Base-by-base conservation (phyloP, 495 filamentous ascomycete genomes). In the Neurospora sp. region DNA sequence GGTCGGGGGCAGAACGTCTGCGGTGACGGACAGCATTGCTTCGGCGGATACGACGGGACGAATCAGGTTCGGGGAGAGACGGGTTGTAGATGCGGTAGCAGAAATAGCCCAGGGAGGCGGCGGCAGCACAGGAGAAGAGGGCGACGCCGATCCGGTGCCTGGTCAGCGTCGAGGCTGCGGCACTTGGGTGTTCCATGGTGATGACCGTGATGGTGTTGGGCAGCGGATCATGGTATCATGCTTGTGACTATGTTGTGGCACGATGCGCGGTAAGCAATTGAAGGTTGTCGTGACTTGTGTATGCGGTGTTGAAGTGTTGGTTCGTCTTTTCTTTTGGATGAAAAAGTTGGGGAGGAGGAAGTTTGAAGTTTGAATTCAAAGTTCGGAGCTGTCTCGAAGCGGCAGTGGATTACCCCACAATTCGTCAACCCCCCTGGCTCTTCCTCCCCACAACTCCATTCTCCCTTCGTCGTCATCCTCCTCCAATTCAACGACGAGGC, bases 1-100 rank as follows among this genome's bases (percentile, higher is more conserved):
- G 41, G 68, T 77, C 69, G 31, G 75, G 76, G 53, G 74, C 68
- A 65, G 82, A 82, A 48, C 79, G 75, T 39, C 84, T 75, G 35
- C 81, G 83, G 53, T 86, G 83, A 71, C 87, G 86, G 48, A 89
- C 73, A 3, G 89, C 89, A 76, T 90, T 90, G 74, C 88, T 88
- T 42, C 89, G 81, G 71, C 86, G 89, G 8, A 91, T 79, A 20
- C 79, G 78, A n/a, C 76, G 74, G 17, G 71, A 75, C 8, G 77
- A 69, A 5, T 74, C 73, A 45, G 75, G 72, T 39, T 77, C 74
- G 71, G 79, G 70, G 16, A 70, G 69, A 17, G 76, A 70, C 38
- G 77, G 73, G 44, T 78, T 73, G 59, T 74, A 81, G 70, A 72
- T 39, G 48, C 73, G 77, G 73, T 85, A 86, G 77, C 79, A 79